These are phyloP conservation scores for Tephrocybe sp. DNA, from an alignment of 768 basidiomycete genomes.

Conservation along the genomic window DNA sequence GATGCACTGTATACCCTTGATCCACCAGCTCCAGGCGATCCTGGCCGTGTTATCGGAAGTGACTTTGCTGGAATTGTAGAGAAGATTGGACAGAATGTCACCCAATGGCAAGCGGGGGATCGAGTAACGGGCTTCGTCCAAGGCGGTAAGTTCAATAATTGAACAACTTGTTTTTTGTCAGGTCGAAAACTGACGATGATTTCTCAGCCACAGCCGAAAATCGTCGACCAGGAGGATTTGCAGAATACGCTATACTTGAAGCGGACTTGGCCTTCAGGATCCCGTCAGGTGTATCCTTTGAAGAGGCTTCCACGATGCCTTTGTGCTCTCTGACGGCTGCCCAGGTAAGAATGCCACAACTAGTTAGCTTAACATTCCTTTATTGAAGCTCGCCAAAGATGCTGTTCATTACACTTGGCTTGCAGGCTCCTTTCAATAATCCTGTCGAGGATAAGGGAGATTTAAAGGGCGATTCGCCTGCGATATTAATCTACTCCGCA, in stretches of 20 bases:
- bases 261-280: constrained; percentile 26
- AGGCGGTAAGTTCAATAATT: constrained; percentile 20
- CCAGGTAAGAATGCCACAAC: constrained; percentile 17
- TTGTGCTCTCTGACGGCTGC: constrained; percentile 29
- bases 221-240: constrained; percentile 30
- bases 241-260: constrained; percentile 30
- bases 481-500: constrained; percentile 29
- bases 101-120: constrained; percentile 27
- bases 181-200: background rate
- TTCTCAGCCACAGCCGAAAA: constrained; percentile 26
- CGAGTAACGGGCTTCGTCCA: constrained; percentile 29
- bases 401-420: constrained; percentile 27
- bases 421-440: constrained; percentile 25
- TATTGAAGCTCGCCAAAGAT: constrained; percentile 16
- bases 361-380: background rate
- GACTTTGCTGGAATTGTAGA: constrained; percentile 33
- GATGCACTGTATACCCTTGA: constrained; percentile 26
- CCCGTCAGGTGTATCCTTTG: constrained; percentile 23
- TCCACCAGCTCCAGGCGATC: constrained; percentile 17
- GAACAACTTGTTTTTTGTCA: background rate
- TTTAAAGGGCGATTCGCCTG: constrained; percentile 13
- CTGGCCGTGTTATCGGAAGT: constrained; percentile 30
- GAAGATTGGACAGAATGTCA: constrained; percentile 25
- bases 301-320: constrained; percentile 29
- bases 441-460: constrained; percentile 14